Evolutionary conservation across 306 rosid genomes (phyloP), one percentile per base, ranked within the genome.

Genomic region (Phaseolus lunatus): DNA sequence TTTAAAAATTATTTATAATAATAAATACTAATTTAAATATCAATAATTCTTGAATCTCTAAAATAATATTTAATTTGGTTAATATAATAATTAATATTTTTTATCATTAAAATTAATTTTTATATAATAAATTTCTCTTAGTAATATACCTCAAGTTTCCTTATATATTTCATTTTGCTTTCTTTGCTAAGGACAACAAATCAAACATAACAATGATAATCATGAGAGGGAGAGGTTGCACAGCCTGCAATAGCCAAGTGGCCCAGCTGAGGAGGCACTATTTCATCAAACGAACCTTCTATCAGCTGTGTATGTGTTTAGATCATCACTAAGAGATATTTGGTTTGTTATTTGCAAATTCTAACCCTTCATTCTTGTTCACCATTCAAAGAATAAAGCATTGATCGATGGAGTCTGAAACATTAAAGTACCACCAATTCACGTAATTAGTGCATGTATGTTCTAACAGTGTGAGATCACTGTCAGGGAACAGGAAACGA

Each of bases 401-500:
- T 13, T 22, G 10, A 26, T 13, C 11, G 10, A 20, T 7, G 6
- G 37, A 57, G 9, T 2, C 64, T 24, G 2, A 24, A 24, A 19
- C 27, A 39, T 39, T 39, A 9, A 39, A 9, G 44, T 57, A 13
- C n/a, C 64, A 57, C 37, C 2, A 2, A 14, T 5, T 57, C 31
- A 54, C 15, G n/a, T 58, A 26, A 13, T 58, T 26, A 29, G 39
- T 15, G 39, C 1, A 14, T 29, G 67, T 5, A 24, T 57, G 64
- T 63, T 63, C 1, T 63, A 63, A n/a, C 1, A 65, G 29, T 37
- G 48, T n/a, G 39, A 9, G 15, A 61, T 79, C 65, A 61, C 8
- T 48, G 35, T 79, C 57, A 50, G 16, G 61, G 26, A 23, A 50
- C 13, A 80, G 15, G 11, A 37, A 27, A 39, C 9, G n/a, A 63